Evolutionary conservation across 345 rosid species (phyloP).

Genomic region (Gossypium australe): DNA sequence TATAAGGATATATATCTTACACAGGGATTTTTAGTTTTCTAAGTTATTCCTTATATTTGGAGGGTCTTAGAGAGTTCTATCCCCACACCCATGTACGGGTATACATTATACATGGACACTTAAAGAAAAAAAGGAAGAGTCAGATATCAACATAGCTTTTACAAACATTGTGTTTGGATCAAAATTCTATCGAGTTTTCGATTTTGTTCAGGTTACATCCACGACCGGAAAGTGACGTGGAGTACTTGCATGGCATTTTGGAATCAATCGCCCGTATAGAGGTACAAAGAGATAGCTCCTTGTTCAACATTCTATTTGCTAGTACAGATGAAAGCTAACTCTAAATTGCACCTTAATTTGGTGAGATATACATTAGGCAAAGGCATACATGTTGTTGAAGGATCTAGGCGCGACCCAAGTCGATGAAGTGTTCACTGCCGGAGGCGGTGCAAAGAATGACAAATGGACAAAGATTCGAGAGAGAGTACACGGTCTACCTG

Average conservation of each 20-base stretch:
- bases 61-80: too few relatives aligned
- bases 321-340: not conserved
- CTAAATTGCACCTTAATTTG: constrained; percentile 1
- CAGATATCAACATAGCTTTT: not conserved
- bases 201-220: constrained; percentile 62
- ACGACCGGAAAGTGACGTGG: constrained; percentile 68
- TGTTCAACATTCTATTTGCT: not conserved
- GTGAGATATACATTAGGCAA: constrained; percentile 37
- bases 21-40: too few relatives aligned
- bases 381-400: constrained; percentile 62
- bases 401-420: constrained; percentile 75
- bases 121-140: too few relatives aligned
- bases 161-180: not conserved
- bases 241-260: constrained; percentile 82
- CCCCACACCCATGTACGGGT: too few relatives aligned
- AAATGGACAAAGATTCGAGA: constrained; percentile 76
- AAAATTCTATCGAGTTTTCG: not conserved
- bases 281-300: constrained; percentile 30
- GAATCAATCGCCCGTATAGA: constrained; percentile 90
- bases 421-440: constrained; percentile 76
- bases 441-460: constrained; percentile 81
- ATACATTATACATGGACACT: too few relatives aligned
- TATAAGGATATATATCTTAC: too few relatives aligned
- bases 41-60: too few relatives aligned
- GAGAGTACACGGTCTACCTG: constrained; percentile 66